Conservation (phyloP, 2,329 filamentous ascomycete species). For the Emmonsiellopsis sp. region DNA sequence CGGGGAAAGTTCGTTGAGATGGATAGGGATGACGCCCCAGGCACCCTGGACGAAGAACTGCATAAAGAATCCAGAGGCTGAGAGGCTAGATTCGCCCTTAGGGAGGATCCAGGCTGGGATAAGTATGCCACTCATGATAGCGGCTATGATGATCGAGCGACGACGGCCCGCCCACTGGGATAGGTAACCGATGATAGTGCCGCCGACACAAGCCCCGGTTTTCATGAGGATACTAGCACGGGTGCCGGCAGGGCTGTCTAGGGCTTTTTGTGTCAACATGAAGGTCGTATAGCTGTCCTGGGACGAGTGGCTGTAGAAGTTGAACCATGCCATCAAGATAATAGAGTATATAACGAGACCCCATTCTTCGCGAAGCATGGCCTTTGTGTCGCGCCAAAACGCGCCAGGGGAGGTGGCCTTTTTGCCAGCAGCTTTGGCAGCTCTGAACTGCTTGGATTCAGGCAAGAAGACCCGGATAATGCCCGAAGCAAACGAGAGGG, state of each 20-base stretch:
- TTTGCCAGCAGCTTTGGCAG: constrained; percentile 54
- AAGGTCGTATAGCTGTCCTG: constrained; percentile 79
- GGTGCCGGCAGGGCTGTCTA: constrained; percentile 53
- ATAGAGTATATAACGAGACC: constrained; percentile 68
- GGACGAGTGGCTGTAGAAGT: constrained; percentile 67
- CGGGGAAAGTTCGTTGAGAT: constrained; percentile 56
- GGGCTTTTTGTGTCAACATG: constrained; percentile 62
- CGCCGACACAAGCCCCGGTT: constrained; percentile 64
- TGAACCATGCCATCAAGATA: constrained; percentile 68
- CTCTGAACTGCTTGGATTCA: constrained; percentile 71
- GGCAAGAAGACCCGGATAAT: constrained; percentile 66
- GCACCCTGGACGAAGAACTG: constrained; percentile 72
- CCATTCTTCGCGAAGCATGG: constrained; percentile 63
- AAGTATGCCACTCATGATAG: constrained; percentile 55
- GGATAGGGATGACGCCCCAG: constrained; percentile 64
- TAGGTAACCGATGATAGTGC: constrained; percentile 62
- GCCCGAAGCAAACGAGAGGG: constrained; percentile 73
- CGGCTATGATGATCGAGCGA: constrained; percentile 44
- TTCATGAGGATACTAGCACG: constrained; percentile 78
- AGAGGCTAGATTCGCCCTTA: constrained; percentile 34
- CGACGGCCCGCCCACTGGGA: constrained; percentile 69
- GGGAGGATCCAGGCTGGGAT: constrained; percentile 68
- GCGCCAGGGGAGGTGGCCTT: constrained; percentile 30
- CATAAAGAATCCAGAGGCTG: constrained; percentile 76
- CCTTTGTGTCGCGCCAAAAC: constrained; percentile 61